Evolutionary conservation across 768 basidiomycete genomes (phyloP).

Genomic region (Hygrocybe punicea): DNA sequence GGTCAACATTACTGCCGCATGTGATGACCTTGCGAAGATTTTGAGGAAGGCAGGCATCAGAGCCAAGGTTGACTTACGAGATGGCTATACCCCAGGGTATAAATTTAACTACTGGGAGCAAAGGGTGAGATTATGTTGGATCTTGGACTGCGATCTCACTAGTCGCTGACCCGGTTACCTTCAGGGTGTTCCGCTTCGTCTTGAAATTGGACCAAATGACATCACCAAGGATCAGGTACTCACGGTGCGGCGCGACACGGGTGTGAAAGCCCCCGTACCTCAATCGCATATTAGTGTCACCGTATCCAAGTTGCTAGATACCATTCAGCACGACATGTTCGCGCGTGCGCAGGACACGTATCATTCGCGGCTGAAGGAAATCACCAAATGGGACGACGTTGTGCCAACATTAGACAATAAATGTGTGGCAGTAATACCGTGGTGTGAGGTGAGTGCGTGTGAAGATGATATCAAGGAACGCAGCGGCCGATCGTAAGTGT

Average conservation of each 20-base stretch:
- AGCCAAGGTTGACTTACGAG: slow-evolving; percentile 87
- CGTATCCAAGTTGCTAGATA: slow-evolving; percentile 68
- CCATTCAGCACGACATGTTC: slow-evolving; percentile 90
- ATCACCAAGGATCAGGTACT: slow-evolving; percentile 78
- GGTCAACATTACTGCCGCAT: slow-evolving; percentile 68
- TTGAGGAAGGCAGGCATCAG: slow-evolving; percentile 72
- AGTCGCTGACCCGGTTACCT: background rate
- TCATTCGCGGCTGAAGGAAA: slow-evolving; percentile 62
- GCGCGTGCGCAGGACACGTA: slow-evolving; percentile 69
- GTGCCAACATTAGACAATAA: slow-evolving; percentile 90
- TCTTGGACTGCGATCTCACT: background rate
- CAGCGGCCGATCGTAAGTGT: slow-evolving; percentile 71
- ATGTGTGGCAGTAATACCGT: slow-evolving; percentile 84
- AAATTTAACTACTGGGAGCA: slow-evolving; percentile 99
- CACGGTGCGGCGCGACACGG: slow-evolving; percentile 72
- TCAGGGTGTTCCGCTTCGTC: slow-evolving; percentile 92
- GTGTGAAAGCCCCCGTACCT: slow-evolving; percentile 45
- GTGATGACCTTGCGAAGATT: slow-evolving; percentile 70
- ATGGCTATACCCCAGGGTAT: slow-evolving; percentile 96
- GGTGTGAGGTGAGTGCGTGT: slow-evolving; percentile 91
- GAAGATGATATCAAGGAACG: slow-evolving; percentile 99
- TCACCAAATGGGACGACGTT: slow-evolving; percentile 88
- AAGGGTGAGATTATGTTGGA: slow-evolving; percentile 53
- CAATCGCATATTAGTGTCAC: slow-evolving; percentile 41
- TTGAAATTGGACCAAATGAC: slow-evolving; percentile 95